A percentile compares a stretch with the other conserved stretches of the same genome.
phyloP scores from a whole-genome alignment of 2,329 filamentous ascomycete species.

The Fusarium algeriense region DNA sequence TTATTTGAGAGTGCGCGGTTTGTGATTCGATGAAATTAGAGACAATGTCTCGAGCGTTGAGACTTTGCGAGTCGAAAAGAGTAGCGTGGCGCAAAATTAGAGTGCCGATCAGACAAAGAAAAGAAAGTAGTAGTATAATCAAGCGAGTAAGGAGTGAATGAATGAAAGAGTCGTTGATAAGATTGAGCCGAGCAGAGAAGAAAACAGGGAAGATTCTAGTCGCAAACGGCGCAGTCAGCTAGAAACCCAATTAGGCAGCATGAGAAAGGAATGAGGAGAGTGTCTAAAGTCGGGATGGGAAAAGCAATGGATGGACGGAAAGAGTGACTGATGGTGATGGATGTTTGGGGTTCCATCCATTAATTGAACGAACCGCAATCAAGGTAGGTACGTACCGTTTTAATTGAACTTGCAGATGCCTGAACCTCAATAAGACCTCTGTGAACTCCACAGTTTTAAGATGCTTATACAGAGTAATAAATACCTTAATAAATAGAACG shows the following conservation, averaged over 20 bases:
- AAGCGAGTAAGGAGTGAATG: conserved; percentile 32
- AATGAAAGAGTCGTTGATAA: conserved; percentile 19
- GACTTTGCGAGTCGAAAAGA: conserved; percentile 30
- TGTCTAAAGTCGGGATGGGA: conserved; percentile 18
- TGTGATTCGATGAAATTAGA: conserved; percentile 37
- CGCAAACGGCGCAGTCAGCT: conserved; percentile 22
- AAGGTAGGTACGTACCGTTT: conserved; percentile 37
- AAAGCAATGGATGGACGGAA: conserved; percentile 22
- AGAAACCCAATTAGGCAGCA: conserved; percentile 32
- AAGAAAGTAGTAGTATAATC: conserved; percentile 15
- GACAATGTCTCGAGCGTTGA: conserved; percentile 27
- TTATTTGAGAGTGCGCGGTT: conserved; percentile 21
- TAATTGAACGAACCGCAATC: conserved; percentile 16
- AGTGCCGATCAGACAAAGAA: conserved; percentile 37
- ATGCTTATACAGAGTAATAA: background rate
- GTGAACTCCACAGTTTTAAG: conserved; percentile 17
- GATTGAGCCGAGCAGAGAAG: conserved; percentile 11
- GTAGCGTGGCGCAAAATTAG: conserved; percentile 39
- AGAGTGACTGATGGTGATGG: conserved; percentile 34
- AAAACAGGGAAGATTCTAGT: conserved; percentile 20
- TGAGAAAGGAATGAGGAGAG: conserved; percentile 15
- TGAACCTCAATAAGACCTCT: conserved; percentile 15
- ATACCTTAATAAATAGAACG: background rate
- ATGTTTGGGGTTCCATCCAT: conserved; percentile 27
- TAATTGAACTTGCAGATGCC: conserved; percentile 29